Conservation (phyloP, 1,284 basidiomycete genomes). For the Inonotus hispidus region DNA sequence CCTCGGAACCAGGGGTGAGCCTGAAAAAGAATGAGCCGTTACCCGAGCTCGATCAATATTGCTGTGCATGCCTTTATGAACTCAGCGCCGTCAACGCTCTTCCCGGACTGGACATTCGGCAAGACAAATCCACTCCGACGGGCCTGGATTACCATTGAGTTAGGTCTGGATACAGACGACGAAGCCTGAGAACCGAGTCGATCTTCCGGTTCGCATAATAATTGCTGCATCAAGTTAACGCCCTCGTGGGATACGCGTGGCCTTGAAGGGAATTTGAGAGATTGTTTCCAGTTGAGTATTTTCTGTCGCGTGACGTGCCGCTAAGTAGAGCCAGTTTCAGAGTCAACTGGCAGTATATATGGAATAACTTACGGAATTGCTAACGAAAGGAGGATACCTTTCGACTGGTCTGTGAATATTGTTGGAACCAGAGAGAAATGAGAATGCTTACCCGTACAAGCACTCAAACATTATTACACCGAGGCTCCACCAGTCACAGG, state of each 20-base stretch:
- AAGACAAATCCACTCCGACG: constrained; percentile 71
- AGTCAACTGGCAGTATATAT: not conserved
- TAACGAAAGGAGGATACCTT: constrained; percentile 91
- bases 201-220: constrained; percentile 93
- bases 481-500: constrained; percentile 97
- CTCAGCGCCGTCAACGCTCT: constrained; percentile 75
- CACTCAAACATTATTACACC: constrained; percentile 93
- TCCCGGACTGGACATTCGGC: constrained; percentile 37
- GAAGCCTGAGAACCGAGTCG: constrained; percentile 75
- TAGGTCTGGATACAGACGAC: constrained; percentile 65
- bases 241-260: constrained; percentile 84
- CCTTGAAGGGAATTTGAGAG: constrained; percentile 80
- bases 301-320: constrained; percentile 88
- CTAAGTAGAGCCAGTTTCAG: constrained; percentile 32
- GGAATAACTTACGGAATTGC: constrained; percentile 65
- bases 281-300: constrained; percentile 89
- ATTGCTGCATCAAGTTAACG: constrained; percentile 78
- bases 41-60: not conserved
- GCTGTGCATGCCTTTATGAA: constrained; percentile 73
- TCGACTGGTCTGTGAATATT: constrained; percentile 3
- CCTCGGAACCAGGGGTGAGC: constrained; percentile 83
- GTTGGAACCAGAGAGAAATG: constrained; percentile 24
- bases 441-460: constrained; percentile 66
- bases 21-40: constrained; percentile 34
- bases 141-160: constrained; percentile 69